phyloP scores from a whole-genome alignment of 1,284 basidiomycete species.

The Earliella scabrosa region DNA sequence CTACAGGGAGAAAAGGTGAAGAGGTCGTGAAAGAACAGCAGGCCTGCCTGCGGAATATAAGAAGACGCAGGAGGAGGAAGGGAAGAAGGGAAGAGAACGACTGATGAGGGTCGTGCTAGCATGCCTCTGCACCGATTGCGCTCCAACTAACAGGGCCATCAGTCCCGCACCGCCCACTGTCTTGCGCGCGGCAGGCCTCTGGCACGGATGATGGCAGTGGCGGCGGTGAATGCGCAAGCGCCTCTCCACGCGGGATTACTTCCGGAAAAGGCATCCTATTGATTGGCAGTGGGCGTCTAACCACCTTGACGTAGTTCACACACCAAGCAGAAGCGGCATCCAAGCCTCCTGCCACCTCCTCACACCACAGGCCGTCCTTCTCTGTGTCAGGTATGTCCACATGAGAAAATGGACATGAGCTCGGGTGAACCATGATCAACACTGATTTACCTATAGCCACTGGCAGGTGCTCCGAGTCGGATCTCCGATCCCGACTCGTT shows the following conservation, averaged over 20 bases:
- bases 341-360: too few species aligned
- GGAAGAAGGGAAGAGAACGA: neutral
- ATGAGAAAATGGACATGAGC: too few species aligned
- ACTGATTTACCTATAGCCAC: neutral
- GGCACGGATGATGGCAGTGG: neutral
- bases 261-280: neutral
- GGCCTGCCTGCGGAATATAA: neutral
- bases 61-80: neutral
- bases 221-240: neutral
- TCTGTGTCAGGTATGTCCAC: too few species aligned
- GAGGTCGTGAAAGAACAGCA: neutral
- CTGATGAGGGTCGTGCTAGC: too few species aligned
- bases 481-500: too few species aligned
- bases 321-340: too few species aligned
- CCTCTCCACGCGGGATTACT: neutral
- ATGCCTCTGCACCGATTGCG: too few species aligned
- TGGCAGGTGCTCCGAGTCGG: too few species aligned
- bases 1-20: neutral
- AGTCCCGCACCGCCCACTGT: neutral
- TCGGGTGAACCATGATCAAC: too few species aligned
- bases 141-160: neutral
- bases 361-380: too few species aligned
- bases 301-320: neutral
- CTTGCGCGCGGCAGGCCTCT: too few species aligned
- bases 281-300: neutral